A percentile compares a stretch with the other conserved stretches of the same genome.
Evolutionary conservation across 2,329 filamentous ascomycete genomes (phyloP).

Genomic region (Alternaria ethzedia): DNA sequence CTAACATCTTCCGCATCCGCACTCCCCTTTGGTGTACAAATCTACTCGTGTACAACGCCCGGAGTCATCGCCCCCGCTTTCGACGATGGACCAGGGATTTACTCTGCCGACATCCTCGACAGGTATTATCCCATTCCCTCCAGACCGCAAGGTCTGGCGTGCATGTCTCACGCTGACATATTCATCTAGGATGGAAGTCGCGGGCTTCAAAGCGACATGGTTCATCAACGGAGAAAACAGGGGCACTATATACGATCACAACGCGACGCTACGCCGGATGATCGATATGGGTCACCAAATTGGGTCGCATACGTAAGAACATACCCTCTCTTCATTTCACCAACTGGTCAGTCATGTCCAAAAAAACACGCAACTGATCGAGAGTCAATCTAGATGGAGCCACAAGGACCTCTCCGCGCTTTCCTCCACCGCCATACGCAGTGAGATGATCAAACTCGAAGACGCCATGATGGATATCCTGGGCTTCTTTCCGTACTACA

Average conservation of each 20-base stretch:
- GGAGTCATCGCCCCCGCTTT: constrained; percentile 3
- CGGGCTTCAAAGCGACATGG: constrained; percentile 2
- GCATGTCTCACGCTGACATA: too few species aligned
- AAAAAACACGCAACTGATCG: too few species aligned
- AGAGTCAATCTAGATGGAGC: constrained; percentile 42
- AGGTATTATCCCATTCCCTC: background rate
- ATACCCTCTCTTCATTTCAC: too few species aligned
- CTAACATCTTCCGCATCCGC: background rate
- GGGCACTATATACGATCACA: constrained; percentile 1
- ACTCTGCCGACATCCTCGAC: background rate
- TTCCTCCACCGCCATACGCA: constrained; percentile 45
- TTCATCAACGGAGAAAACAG: constrained; percentile 6
- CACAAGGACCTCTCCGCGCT: constrained; percentile 53
- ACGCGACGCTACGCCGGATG: background rate
- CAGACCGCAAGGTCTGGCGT: too few species aligned
- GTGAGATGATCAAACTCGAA: constrained; percentile 58
- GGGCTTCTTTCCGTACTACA: constrained; percentile 59
- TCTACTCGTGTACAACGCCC: background rate
- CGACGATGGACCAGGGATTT: constrained; percentile 4
- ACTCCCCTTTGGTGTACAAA: constrained; percentile 1
- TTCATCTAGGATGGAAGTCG: background rate
- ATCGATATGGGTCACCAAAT: constrained; percentile 1
- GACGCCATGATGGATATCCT: constrained; percentile 58
- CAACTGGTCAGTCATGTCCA: too few species aligned
- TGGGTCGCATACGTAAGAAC: constrained; percentile 1